Base-by-base conservation (phyloP, 768 basidiomycete genomes). In the Mycena pura region DNA sequence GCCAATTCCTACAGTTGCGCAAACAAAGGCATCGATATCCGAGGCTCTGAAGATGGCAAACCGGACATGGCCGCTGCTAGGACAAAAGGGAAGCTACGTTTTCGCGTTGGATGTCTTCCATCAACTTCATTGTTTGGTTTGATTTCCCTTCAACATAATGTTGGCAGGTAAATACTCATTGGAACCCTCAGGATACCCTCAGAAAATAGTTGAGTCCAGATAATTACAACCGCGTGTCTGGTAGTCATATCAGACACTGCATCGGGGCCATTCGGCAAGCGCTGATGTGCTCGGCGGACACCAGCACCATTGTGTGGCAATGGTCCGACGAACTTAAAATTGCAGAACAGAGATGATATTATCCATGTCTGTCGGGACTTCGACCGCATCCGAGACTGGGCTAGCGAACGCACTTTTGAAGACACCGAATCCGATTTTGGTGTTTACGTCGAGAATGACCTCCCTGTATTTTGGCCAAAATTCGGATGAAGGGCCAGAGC, bases 121-220 rank as follows among this genome's bases (percentile, higher is more conserved):
- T 40, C 68, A 73, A 29, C 64, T 73, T 4, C 73, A 73, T 56
- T 75, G 74, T 49, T 34, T 73, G 57, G 74, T 75, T 14, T 44
- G n/a, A 14, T 21, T 15, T 31, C 17, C 5, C 10, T 45, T 19
- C 13, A 13, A 38, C 27, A 8, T 32, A 1, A 7, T 24, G 28
- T n/a, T n/a, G n/a, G n/a, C n/a, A n/a, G n/a, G n/a, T n/a, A n/a
- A 15, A 48, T 21, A 17, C n/a, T 25, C 9, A 27, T 43, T 24
- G 5, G 27, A 22, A 21, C 25, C 34, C 19, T 34, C 27, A 43
- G 48, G 71, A 71, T 49, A 67, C 60, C 31, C 51, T 71, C 1
- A 66, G 70, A 22, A 62, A 70, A 49, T 58, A 63, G 6, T 51
- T 70, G 1, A 44, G 64, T 31, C 66, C 63, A 5, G 69, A 69